Evolutionary conservation across 1,284 basidiomycete genomes (phyloP).

Genomic region (Irpex sp.): DNA sequence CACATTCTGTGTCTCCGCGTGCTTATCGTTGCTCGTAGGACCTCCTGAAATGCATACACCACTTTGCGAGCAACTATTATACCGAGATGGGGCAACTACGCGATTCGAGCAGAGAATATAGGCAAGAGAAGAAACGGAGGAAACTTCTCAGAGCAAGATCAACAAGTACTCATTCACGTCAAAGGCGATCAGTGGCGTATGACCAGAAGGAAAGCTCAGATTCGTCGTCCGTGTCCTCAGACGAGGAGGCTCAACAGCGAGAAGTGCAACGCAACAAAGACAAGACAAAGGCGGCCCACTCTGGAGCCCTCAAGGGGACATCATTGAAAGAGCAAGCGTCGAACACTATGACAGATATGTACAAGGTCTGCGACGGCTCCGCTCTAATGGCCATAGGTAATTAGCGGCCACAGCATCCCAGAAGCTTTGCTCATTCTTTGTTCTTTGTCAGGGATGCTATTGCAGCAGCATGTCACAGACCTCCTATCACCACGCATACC

Average conservation of each 20-base stretch:
- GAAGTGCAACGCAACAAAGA: neutral
- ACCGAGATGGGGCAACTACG: slow-evolving; percentile 53
- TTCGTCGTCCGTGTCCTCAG: neutral
- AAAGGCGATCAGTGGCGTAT: neutral
- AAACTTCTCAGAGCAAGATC: slow-evolving; percentile 9
- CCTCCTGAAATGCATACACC: slow-evolving; percentile 65
- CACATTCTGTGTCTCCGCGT: neutral
- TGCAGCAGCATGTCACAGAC: slow-evolving; percentile 58
- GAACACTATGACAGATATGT: slow-evolving; percentile 53
- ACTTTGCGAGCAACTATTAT: slow-evolving; percentile 63
- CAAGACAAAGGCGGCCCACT: neutral
- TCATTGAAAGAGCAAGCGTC: neutral
- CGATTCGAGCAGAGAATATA: slow-evolving; percentile 45
- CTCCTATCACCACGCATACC: slow-evolving; percentile 38
- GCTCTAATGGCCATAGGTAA: slow-evolving; percentile 67
- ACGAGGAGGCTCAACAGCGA: neutral
- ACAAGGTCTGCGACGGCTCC: slow-evolving; percentile 67
- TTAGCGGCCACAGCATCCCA: neutral
- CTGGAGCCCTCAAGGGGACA: neutral
- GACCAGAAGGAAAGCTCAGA: neutral
- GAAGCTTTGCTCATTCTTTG: neutral
- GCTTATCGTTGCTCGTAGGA: slow-evolving; percentile 41
- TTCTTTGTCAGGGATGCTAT: slow-evolving; percentile 48
- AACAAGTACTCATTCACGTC: neutral
- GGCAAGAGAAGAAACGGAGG: slow-evolving; percentile 36